Conservation (phyloP, 192 early-diverging fungal genomes). For the Phycomyces blakesleeanus region DNA sequence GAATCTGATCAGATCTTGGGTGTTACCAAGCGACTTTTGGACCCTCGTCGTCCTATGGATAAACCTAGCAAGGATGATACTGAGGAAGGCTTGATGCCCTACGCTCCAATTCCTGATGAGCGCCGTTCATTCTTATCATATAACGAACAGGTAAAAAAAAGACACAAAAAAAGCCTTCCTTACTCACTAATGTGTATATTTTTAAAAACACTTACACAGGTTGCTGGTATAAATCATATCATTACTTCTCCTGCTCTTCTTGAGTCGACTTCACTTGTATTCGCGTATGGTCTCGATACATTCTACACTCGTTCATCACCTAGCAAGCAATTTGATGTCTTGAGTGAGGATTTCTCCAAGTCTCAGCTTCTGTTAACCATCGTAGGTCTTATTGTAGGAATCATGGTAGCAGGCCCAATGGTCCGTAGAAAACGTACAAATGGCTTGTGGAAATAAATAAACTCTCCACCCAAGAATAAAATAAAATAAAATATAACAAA, state of each 20-base stretch:
- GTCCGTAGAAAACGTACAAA: conserved; percentile 57
- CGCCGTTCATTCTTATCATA: conserved; percentile 78
- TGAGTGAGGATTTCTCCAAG: conserved; percentile 92
- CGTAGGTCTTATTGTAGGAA: conserved; percentile 66
- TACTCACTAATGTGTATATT: neutral
- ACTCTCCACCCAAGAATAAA: neutral
- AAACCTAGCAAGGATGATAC: conserved; percentile 75
- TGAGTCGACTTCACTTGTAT: conserved; percentile 91
- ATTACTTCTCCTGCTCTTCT: conserved; percentile 72
- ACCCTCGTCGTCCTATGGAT: conserved; percentile 73
- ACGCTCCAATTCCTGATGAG: conserved; percentile 67
- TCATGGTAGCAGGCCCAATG: conserved; percentile 72
- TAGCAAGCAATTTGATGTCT: conserved; percentile 87
- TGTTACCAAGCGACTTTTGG: conserved; percentile 69
- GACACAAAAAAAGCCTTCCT: neutral
- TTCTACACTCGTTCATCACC: conserved; percentile 84
- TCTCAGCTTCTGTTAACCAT: conserved; percentile 78
- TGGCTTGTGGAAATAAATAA: conserved; percentile 50
- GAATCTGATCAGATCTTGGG: conserved; percentile 56
- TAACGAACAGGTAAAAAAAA: conserved; percentile 44
- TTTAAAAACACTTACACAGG: conserved; percentile 22
- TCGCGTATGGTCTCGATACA: conserved; percentile 86
- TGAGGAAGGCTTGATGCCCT: conserved; percentile 83
- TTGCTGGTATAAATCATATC: conserved; percentile 68
- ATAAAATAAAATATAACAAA: neutral